Conservation (phyloP, 352 stramenopile genomes). For the Globisporangium spiculum region DNA sequence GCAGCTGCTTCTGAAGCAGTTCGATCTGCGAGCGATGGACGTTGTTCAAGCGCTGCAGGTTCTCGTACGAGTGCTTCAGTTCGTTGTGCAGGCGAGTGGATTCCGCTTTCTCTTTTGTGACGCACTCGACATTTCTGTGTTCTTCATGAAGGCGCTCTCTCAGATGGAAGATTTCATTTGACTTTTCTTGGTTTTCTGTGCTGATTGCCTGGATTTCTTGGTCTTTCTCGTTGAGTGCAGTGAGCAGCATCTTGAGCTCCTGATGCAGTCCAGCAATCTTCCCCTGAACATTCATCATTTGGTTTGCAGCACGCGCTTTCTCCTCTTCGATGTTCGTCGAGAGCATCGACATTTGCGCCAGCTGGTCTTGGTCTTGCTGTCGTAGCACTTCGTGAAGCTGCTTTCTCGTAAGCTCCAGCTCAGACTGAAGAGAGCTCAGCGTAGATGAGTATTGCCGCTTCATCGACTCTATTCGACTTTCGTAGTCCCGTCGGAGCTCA, state of each 20-base stretch:
- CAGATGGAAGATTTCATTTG: conserved; percentile 29
- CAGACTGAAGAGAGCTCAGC: conserved; percentile 18
- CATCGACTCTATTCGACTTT: conserved; percentile 22
- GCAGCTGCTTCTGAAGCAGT: conserved; percentile 62
- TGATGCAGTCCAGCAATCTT: conserved; percentile 57
- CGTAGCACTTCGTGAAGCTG: conserved; percentile 48
- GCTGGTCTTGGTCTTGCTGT: conserved; percentile 66
- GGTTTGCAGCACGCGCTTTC: conserved; percentile 33
- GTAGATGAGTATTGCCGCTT: conserved; percentile 19
- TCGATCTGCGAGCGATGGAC: conserved; percentile 75
- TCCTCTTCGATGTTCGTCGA: conserved; percentile 42
- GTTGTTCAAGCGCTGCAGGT: conserved; percentile 62
- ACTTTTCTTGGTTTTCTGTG: conserved; percentile 25
- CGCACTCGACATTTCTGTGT: conserved; percentile 21
- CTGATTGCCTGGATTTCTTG: conserved; percentile 38
- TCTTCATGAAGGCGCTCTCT: conserved; percentile 42
- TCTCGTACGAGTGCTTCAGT: conserved; percentile 41
- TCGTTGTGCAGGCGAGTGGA: conserved; percentile 25
- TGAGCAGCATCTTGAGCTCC: conserved; percentile 70
- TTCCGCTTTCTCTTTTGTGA: conserved; percentile 46
- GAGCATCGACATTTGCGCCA: conserved; percentile 52
- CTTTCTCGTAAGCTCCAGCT: conserved; percentile 38
- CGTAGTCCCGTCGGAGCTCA: conserved; percentile 23
- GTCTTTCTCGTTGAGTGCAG: conserved; percentile 59
- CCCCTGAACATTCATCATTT: conserved; percentile 44